phyloP scores from a whole-genome alignment of 2,329 filamentous ascomycete genomes.

The Parafenestella ontariensis region DNA sequence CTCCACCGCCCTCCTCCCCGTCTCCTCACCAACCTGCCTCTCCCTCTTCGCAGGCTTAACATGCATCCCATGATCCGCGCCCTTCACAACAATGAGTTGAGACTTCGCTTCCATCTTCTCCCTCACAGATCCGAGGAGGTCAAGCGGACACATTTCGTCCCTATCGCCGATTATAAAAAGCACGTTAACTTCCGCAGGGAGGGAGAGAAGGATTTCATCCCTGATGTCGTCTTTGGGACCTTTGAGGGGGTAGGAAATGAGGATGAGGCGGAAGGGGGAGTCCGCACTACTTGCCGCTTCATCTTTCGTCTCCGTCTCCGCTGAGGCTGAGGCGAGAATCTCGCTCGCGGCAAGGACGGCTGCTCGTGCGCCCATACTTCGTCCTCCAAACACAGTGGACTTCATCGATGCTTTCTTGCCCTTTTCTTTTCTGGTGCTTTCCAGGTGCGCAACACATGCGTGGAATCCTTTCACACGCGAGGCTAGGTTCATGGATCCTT shows the following conservation, averaged over 20 bases:
- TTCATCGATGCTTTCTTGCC: not conserved
- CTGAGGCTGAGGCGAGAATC: no score
- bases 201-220: constrained; percentile 49
- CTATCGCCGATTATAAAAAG: constrained; percentile 50
- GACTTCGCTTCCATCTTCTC: constrained; percentile 48
- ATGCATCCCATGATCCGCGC: constrained; percentile 53
- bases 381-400: constrained; percentile 42
- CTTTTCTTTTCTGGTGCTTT: not conserved
- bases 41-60: constrained; percentile 35
- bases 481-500: constrained; percentile 52
- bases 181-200: constrained; percentile 39
- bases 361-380: constrained; percentile 55
- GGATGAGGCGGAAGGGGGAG: constrained; percentile 34
- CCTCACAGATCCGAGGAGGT: constrained; percentile 33
- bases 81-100: constrained; percentile 47
- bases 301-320: no score
- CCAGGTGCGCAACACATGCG: constrained; percentile 39
- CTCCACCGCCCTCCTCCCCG: constrained; percentile 43
- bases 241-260: constrained; percentile 53
- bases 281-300: not conserved
- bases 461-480: constrained; percentile 49
- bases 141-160: constrained; percentile 33
- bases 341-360: constrained; percentile 49
- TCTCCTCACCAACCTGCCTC: constrained; percentile 37
- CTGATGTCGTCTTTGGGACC: constrained; percentile 45